phyloP scores from a whole-genome alignment of 169 alveolate genomes.

The Perkinsus marinus region DNA sequence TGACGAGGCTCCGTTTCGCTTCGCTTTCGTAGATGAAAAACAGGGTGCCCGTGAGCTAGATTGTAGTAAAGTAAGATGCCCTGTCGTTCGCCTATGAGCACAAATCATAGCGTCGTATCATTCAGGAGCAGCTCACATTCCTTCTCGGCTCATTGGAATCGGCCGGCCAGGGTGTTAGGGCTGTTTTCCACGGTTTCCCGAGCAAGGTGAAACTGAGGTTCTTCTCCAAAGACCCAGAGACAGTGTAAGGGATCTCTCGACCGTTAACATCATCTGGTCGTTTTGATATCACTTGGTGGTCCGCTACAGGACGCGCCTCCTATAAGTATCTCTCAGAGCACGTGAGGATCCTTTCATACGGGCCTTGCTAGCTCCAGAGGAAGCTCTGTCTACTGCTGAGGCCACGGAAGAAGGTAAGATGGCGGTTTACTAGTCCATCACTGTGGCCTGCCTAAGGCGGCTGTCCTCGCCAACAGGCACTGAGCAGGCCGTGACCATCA shows the following conservation, averaged over 20 bases:
- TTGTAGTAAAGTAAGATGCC: background rate
- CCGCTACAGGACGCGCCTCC: background rate
- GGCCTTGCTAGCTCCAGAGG: background rate
- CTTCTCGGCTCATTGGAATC: background rate
- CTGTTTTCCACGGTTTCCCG: background rate
- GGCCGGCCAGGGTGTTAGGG: background rate
- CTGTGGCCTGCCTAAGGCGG: no score
- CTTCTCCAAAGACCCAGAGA: background rate
- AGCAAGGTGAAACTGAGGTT: background rate
- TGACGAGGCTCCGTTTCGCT: background rate
- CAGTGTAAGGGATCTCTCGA: background rate
- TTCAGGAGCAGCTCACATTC: background rate
- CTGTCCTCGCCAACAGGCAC: no score
- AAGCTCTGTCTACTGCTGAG: background rate
- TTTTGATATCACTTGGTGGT: no score
- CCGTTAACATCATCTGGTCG: no score
- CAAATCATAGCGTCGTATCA: background rate
- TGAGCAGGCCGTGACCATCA: background rate
- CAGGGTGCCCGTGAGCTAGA: background rate
- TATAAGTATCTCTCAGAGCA: background rate
- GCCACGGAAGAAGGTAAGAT: background rate
- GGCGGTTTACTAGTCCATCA: no score
- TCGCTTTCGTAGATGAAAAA: background rate
- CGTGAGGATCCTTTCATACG: background rate
- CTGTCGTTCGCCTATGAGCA: background rate